These are phyloP conservation scores for Trichothecium roseum DNA, from an alignment of 2,329 filamentous ascomycete species.

Conservation along the genomic window DNA sequence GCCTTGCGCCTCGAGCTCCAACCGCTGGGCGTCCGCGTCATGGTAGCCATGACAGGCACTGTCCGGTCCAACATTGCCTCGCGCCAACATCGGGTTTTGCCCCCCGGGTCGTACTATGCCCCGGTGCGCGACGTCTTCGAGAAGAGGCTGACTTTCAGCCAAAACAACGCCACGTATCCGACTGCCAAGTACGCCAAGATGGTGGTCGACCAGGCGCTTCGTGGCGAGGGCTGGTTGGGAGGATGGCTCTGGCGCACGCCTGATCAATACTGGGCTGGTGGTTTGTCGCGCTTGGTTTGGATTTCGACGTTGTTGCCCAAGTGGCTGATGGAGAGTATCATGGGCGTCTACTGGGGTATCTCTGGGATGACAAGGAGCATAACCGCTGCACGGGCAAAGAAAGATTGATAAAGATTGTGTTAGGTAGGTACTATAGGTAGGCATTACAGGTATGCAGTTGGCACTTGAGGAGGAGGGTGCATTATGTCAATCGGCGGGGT, in stretches of 20 bases:
- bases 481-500: too few relatives aligned
- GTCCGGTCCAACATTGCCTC: conserved; percentile 39
- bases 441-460: too few relatives aligned
- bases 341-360: conserved; percentile 4
- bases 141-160: conserved; percentile 34
- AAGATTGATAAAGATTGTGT: not conserved
- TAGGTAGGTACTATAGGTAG: too few relatives aligned
- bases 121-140: conserved; percentile 34
- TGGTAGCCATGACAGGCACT: conserved; percentile 44
- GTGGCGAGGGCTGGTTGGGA: conserved; percentile 1
- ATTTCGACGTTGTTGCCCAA: conserved; percentile 4
- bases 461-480: too few relatives aligned
- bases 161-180: conserved; percentile 28
- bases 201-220: not conserved
- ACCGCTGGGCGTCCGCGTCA: conserved; percentile 45
- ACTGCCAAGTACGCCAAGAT: conserved; percentile 3
- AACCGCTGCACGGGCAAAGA: conserved; percentile 3
- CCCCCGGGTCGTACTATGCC: conserved; percentile 34
- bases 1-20: conserved; percentile 41
- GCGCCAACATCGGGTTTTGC: conserved; percentile 29
- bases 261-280: conserved; percentile 5
- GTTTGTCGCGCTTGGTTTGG: conserved; percentile 4
- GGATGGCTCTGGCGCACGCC: conserved; percentile 4
- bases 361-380: conserved; percentile 3
- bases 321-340: conserved; percentile 3